phyloP scores from a whole-genome alignment of 1,284 basidiomycete species.

The Puccinia novopanici region DNA sequence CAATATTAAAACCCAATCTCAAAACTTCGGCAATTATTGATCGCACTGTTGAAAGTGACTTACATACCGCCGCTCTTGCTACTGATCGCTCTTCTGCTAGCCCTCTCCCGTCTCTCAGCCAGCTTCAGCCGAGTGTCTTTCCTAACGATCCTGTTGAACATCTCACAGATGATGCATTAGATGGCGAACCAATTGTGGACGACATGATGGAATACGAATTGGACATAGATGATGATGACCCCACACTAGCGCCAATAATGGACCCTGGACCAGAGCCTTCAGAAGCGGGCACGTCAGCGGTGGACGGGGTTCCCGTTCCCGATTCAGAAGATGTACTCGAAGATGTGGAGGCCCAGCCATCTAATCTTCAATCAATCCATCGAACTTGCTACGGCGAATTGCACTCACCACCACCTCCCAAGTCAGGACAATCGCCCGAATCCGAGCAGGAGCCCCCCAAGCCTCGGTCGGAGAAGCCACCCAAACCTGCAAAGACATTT shows the following conservation, averaged over 20 bases:
- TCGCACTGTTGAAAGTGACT: neutral
- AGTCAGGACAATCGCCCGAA: conserved; percentile 16
- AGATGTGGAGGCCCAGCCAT: conserved; percentile 10
- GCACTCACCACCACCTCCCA: conserved; percentile 7
- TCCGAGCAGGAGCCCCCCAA: conserved; percentile 9
- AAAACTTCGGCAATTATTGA: neutral
- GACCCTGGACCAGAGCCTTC: conserved; percentile 34
- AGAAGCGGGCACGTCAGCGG: conserved; percentile 41
- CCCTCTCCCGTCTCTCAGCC: neutral
- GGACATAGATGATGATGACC: conserved; percentile 22
- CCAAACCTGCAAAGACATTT: neutral
- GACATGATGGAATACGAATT: conserved; percentile 48
- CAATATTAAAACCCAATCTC: conserved; percentile 17
- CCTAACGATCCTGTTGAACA: conserved; percentile 12
- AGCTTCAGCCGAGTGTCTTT: conserved; percentile 19
- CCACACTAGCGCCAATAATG: neutral
- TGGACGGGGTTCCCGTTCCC: conserved; percentile 42
- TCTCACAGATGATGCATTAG: conserved; percentile 40
- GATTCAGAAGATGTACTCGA: conserved; percentile 40
- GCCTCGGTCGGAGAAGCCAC: conserved; percentile 10
- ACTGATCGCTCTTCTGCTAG: conserved; percentile 22
- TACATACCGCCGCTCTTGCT: conserved; percentile 2
- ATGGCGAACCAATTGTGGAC: conserved; percentile 48
- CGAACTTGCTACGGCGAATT: neutral
- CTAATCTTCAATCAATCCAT: conserved; percentile 24